Evolutionary conservation across 2,329 filamentous ascomycete genomes (phyloP).

Genomic region (Peltaster fructicola): DNA sequence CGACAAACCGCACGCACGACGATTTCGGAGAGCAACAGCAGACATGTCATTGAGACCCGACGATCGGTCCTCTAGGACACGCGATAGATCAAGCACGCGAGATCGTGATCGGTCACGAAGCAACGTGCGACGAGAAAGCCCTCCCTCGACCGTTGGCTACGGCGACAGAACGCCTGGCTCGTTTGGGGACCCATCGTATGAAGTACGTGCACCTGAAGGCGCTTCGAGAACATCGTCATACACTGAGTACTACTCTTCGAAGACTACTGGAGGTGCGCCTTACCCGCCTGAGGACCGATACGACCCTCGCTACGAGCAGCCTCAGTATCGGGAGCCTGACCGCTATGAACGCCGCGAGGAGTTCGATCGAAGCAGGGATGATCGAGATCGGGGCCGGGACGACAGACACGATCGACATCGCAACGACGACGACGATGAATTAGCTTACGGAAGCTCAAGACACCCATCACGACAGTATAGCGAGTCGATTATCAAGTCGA

Average conservation of each 20-base stretch:
- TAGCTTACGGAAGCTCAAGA: slow-evolving; percentile 14
- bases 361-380: too few relatives aligned
- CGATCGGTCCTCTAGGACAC: slow-evolving; percentile 22
- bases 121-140: slow-evolving; percentile 18
- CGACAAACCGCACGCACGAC: too few relatives aligned
- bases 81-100: slow-evolving; percentile 25
- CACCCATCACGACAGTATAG: slow-evolving; percentile 5
- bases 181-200: slow-evolving; percentile 21
- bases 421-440: slow-evolving; percentile 13
- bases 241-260: slow-evolving; percentile 7
- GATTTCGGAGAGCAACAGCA: too few relatives aligned
- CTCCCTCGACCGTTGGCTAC: slow-evolving; percentile 12
- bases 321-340: slow-evolving; percentile 25
- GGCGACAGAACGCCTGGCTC: slow-evolving; percentile 8
- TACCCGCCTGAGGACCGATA: slow-evolving; percentile 14
- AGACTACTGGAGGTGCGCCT: slow-evolving; percentile 6
- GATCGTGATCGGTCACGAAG: slow-evolving; percentile 22
- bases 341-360: slow-evolving; percentile 10
- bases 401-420: slow-evolving; percentile 4
- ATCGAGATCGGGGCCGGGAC: slow-evolving; percentile 7
- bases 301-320: slow-evolving; percentile 26
- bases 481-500: slow-evolving; percentile 8
- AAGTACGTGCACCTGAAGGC: slow-evolving; percentile 21
- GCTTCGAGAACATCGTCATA: slow-evolving; percentile 3
- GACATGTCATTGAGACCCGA: slow-evolving; percentile 25